phyloP scores from a whole-genome alignment of 2,329 filamentous ascomycete genomes.

The Phialophora expanda region DNA sequence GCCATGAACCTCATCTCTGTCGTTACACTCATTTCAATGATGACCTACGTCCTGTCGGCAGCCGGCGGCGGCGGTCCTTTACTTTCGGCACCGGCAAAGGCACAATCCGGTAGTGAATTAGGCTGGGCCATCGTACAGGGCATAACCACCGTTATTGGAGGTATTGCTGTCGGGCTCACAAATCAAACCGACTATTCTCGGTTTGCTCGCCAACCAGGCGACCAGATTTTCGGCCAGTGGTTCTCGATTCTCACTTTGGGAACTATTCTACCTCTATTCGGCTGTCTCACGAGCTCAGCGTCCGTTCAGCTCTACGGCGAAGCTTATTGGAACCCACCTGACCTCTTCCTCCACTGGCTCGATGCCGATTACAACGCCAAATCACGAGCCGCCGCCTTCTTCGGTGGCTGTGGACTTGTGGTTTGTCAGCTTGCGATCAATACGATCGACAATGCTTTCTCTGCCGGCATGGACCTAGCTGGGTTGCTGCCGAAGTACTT shows the following conservation, averaged over 20 bases:
- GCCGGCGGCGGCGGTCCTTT: constrained; percentile 45
- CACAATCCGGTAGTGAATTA: constrained; percentile 31
- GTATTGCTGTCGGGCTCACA: constrained; percentile 43
- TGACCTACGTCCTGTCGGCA: constrained; percentile 44
- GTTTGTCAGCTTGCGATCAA: constrained; percentile 55
- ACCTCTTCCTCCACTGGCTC: constrained; percentile 49
- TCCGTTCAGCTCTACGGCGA: too few species aligned
- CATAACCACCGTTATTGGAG: constrained; percentile 44
- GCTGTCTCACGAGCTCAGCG: constrained; percentile 42
- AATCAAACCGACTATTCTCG: constrained; percentile 45
- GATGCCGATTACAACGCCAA: constrained; percentile 44
- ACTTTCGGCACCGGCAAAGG: constrained; percentile 35
- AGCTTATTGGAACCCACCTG: constrained; percentile 52
- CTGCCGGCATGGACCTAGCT: constrained; percentile 61
- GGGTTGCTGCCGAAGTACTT: constrained; percentile 60
- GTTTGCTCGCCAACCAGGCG: constrained; percentile 48
- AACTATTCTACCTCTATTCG: constrained; percentile 48
- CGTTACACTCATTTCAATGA: constrained; percentile 1
- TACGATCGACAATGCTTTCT: constrained; percentile 56
- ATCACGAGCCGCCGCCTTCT: constrained; percentile 54
- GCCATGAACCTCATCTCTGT: constrained; percentile 2
- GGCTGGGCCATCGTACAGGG: constrained; percentile 36
- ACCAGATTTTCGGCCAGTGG: constrained; percentile 51
- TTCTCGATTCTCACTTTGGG: constrained; percentile 47
- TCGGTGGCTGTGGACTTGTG: constrained; percentile 53